A percentile compares a stretch with the other conserved stretches of the same genome.
These are phyloP conservation scores for Claviceps purpurea DNA, from an alignment of 2,329 filamentous ascomycete genomes.

Conservation along the genomic window DNA sequence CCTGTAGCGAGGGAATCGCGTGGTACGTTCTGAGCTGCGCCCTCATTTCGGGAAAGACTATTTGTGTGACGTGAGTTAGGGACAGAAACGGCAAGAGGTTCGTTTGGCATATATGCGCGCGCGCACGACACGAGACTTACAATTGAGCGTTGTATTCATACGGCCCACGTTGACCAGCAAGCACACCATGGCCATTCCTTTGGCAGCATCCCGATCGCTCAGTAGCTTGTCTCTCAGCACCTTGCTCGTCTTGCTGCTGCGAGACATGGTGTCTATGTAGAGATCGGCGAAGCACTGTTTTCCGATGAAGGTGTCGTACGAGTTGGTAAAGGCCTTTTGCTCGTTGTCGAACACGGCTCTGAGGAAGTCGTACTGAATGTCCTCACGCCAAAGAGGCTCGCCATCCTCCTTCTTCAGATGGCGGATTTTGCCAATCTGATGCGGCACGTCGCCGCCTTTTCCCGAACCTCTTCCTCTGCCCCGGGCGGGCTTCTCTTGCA, in stretches of 20 bases:
- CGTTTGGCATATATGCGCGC: no score
- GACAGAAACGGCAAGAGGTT: neutral
- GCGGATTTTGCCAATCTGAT: conserved; percentile 54
- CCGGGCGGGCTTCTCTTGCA: conserved; percentile 24
- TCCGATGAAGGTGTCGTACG: conserved; percentile 54
- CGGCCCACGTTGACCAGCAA: conserved; percentile 90
- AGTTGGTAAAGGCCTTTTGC: conserved; percentile 71
- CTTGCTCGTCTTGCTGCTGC: conserved; percentile 98
- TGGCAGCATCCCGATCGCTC: conserved; percentile 79
- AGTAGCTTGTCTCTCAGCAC: conserved; percentile 93
- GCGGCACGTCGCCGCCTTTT: conserved; percentile 20
- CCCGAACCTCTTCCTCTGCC: conserved; percentile 22
- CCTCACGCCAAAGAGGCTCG: conserved; percentile 72
- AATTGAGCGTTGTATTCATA: conserved; percentile 98
- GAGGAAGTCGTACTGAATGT: conserved; percentile 82
- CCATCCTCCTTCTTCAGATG: conserved; percentile 84
- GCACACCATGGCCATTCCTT: conserved; percentile 99
- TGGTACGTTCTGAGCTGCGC: conserved; percentile 96
- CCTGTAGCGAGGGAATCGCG: conserved; percentile 90
- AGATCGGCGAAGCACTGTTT: conserved; percentile 83
- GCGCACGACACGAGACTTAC: conserved; percentile 34
- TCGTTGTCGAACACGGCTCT: conserved; percentile 67
- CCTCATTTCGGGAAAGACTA: conserved; percentile 98
- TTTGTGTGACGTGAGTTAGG: neutral
- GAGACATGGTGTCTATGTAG: conserved; percentile 96